phyloP scores from a whole-genome alignment of 139 green algal genomes.

The Coelastrella sp. region DNA sequence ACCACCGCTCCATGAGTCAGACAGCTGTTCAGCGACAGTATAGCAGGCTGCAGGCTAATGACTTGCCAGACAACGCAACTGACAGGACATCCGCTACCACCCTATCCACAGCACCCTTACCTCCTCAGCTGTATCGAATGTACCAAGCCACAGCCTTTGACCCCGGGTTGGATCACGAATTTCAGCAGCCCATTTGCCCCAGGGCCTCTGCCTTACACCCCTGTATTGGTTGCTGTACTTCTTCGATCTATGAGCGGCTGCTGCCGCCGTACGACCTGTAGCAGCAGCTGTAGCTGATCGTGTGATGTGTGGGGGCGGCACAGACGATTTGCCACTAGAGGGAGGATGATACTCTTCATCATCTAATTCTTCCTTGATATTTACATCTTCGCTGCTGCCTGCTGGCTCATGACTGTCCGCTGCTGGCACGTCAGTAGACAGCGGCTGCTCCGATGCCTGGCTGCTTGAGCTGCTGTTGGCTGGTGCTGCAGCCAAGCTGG shows the following conservation, averaged over 20 bases:
- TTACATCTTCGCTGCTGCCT: slow-evolving; percentile 19
- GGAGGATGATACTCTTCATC: slow-evolving; percentile 31
- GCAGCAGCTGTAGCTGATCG: slow-evolving; percentile 11
- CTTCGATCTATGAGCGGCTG: not conserved
- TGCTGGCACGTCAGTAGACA: slow-evolving; percentile 4
- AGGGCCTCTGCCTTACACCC: slow-evolving; percentile 68
- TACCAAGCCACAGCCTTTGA: slow-evolving; percentile 86
- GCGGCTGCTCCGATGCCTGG: slow-evolving; percentile 27
- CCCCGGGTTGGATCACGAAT: slow-evolving; percentile 72
- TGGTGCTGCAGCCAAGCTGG: not conserved
- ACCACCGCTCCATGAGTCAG: too few species aligned
- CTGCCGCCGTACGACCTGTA: not conserved
- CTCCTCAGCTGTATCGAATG: slow-evolving; percentile 90
- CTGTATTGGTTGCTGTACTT: slow-evolving; percentile 83
- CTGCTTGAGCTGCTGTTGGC: slow-evolving; percentile 34
- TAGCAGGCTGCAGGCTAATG: not conserved
- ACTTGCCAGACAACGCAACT: too few species aligned
- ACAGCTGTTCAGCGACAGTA: too few species aligned
- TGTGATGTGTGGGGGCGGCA: not conserved
- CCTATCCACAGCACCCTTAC: slow-evolving; percentile 10
- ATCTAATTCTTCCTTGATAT: slow-evolving; percentile 32
- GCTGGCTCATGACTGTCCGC: slow-evolving; percentile 1
- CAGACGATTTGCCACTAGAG: not conserved
- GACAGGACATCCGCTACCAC: not conserved
- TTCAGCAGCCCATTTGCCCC: slow-evolving; percentile 73